Base-by-base conservation (phyloP, 352 stramenopile species). In the Globisporangium splendens region DNA sequence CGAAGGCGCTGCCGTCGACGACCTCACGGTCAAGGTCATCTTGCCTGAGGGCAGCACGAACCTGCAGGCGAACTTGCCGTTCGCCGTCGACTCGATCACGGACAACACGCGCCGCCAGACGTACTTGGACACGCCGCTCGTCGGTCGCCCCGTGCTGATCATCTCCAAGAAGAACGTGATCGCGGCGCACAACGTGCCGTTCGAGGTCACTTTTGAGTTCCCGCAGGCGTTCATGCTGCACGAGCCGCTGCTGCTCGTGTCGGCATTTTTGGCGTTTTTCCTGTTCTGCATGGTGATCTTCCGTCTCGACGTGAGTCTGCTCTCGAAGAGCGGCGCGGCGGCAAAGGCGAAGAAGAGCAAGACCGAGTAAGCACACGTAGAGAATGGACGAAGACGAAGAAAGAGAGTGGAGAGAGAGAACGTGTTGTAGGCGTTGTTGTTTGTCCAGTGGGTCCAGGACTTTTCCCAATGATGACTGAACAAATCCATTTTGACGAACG, bases 161-260 rank as follows among this genome's bases (percentile, higher is more conserved):
- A 57, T 96, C 47, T 65, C 73, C 58, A 93, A 93, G 69, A 79
- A 83, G 64, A 96, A 96, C 65, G 75, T 96, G 21, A 75, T 96
- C 39, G 75, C 79, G 43, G 65, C 79, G 46, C 86, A 96, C 72
- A 95, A 96, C 59, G 72, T 92, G 63, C 79, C 81, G 20, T 89
- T 96, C 50, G 73, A 89, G 43, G 79, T 96, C 44, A 93, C 88
- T 35, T 96, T 95, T 63, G 83, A 94, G 44, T 96, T 93, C 56
- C 70, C 83, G 44, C 59, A 71, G 65, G 48, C 62, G 35, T 94
- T 91, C 64, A 93, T 96, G 79, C 68, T 95, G 58, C 81, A 92
- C 64, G 88, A 96, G 65, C 88, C 88, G 50, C 65, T 93, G 54
- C 71, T 96, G 66, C 66, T 96, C n/a, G 77, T 96, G 18, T 82